Evolutionary conservation across 192 early-diverging fungal genomes (phyloP).

Genomic region (Linnemannia zychae): DNA sequence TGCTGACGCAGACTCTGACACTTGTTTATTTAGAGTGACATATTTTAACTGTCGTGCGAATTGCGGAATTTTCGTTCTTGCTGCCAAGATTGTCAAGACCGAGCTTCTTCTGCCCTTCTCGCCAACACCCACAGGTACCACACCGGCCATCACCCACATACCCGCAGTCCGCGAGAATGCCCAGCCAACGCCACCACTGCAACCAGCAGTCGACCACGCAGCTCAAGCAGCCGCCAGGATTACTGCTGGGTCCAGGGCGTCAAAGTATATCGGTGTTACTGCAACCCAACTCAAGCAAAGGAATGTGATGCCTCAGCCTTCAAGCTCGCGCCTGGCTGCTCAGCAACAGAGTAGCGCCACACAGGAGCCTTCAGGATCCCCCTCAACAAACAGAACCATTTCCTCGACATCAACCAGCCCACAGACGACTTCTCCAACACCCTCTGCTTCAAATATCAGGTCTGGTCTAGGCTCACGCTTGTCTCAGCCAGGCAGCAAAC

Average conservation of each 20-base stretch:
- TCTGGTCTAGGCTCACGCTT: slow-evolving; percentile 19
- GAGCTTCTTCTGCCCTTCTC: slow-evolving; percentile 23
- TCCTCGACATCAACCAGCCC: slow-evolving; percentile 2
- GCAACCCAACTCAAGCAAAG: slow-evolving; percentile 66
- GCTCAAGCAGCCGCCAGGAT: slow-evolving; percentile 62
- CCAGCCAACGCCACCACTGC: slow-evolving; percentile 18
- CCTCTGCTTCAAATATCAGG: not conserved
- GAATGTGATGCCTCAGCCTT: slow-evolving; percentile 34
- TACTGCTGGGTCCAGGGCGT: slow-evolving; percentile 67
- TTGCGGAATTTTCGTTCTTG: slow-evolving; percentile 80
- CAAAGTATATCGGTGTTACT: slow-evolving; percentile 67
- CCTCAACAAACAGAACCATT: slow-evolving; percentile 1
- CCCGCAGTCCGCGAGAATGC: slow-evolving; percentile 30
- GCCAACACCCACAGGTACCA: slow-evolving; percentile 11
- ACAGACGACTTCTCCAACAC: slow-evolving; percentile 31
- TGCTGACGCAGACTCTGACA: not conserved
- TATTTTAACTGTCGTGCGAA: slow-evolving; percentile 81
- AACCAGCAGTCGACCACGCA: slow-evolving; percentile 45
- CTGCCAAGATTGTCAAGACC: slow-evolving; percentile 66
- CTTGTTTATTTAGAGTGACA: slow-evolving; percentile 57
- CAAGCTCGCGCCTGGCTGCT: slow-evolving; percentile 8
- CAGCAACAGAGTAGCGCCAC: not conserved
- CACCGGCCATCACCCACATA: slow-evolving; percentile 7
- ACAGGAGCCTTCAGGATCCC: slow-evolving; percentile 7
- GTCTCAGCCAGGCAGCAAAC: slow-evolving; percentile 8